phyloP scores from a whole-genome alignment of 306 rosid species.

The Vigna hirtella region DNA sequence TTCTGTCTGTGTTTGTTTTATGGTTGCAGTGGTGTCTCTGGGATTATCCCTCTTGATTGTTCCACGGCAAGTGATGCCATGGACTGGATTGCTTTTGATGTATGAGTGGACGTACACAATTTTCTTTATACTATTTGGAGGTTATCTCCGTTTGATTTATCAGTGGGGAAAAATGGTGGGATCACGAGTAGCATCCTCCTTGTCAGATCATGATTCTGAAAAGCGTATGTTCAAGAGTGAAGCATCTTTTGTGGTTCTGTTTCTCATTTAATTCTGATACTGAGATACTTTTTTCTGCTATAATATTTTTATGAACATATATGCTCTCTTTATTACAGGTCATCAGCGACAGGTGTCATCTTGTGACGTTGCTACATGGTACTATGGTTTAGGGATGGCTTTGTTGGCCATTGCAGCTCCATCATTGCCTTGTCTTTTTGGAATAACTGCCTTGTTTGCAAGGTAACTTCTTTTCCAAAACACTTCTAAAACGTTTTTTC shows the following conservation, averaged over 20 bases:
- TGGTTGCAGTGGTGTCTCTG: conserved; percentile 68
- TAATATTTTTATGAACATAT: neutral
- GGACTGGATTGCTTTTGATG: conserved; percentile 98
- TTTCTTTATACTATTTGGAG: conserved; percentile 80
- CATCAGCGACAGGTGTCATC: conserved; percentile 77
- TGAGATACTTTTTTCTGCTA: conserved; percentile 6
- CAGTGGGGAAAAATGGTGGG: conserved; percentile 78
- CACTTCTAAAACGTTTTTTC: neutral
- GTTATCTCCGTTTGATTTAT: conserved; percentile 73
- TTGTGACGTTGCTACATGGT: conserved; percentile 66
- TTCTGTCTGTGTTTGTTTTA: conserved; percentile 69
- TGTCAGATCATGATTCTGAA: conserved; percentile 70
- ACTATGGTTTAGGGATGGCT: conserved; percentile 85
- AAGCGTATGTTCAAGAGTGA: conserved; percentile 64
- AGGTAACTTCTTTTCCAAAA: conserved; percentile 57
- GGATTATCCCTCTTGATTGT: conserved; percentile 71
- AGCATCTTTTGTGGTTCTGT: conserved; percentile 27
- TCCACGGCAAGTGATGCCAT: conserved; percentile 94
- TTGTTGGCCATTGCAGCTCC: conserved; percentile 88
- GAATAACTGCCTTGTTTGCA: conserved; percentile 86
- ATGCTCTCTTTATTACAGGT: conserved; percentile 56
- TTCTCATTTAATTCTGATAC: conserved; percentile 20
- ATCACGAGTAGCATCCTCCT: conserved; percentile 55
- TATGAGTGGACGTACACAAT: conserved; percentile 94
- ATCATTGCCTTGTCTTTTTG: conserved; percentile 84